These are phyloP conservation scores for Geranium rotundifolium DNA, from an alignment of 345 rosid genomes.

Conservation along the genomic window DNA sequence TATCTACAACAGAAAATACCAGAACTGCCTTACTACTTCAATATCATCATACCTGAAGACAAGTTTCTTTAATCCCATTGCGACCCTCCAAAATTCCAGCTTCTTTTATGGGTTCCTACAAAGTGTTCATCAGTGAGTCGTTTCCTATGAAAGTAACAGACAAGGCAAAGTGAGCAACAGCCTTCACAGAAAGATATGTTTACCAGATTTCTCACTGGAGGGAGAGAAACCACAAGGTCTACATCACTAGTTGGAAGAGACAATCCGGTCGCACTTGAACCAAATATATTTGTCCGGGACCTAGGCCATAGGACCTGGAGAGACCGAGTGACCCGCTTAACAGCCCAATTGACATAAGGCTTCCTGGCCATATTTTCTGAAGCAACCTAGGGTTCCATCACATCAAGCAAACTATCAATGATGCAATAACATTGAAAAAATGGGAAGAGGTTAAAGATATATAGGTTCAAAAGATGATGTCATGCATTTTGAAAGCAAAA, in stretches of 20 bases:
- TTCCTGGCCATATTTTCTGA: constrained; percentile 70
- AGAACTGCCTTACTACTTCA: no score
- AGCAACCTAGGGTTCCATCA: constrained; percentile 48
- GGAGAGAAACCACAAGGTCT: constrained; percentile 96
- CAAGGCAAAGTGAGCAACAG: constrained; percentile 7
- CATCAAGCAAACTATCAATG: constrained; percentile 14
- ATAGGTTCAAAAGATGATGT: no score
- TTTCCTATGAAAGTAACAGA: no score
- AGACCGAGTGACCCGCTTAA: constrained; percentile 87
- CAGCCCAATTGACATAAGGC: constrained; percentile 89
- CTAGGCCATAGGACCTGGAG: constrained; percentile 98
- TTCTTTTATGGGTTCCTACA: constrained; percentile 96
- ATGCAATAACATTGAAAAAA: not conserved
- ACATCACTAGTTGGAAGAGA: constrained; percentile 97
- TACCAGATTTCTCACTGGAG: constrained; percentile 97
- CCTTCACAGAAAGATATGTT: constrained; percentile 7
- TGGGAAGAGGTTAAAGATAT: no score
- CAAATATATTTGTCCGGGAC: constrained; percentile 84
- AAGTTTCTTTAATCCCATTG: constrained; percentile 97
- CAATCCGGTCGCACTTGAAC: constrained; percentile 92
- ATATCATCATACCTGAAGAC: constrained; percentile 64
- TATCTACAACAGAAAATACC: no score
- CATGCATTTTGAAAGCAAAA: no score
- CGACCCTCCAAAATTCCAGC: constrained; percentile 99
- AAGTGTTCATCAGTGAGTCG: not conserved